These are phyloP conservation scores for Trichocomaceae sp. DNA, from an alignment of 2,329 filamentous ascomycete species.

Conservation along the genomic window DNA sequence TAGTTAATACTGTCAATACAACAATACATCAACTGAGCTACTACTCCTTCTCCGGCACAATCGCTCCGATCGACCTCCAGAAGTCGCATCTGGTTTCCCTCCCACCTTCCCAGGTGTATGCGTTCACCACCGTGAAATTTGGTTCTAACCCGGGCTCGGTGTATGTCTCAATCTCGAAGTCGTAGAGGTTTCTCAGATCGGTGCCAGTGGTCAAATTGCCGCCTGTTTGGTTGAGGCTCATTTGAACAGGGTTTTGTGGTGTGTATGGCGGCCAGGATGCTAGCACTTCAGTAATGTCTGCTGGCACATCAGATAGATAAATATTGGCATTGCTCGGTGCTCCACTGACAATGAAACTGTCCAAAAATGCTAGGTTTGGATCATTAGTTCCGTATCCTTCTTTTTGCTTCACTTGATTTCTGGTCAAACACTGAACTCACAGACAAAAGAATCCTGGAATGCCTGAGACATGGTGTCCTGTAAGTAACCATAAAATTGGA, in stretches of 20 bases:
- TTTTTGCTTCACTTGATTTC: neutral
- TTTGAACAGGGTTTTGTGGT: conserved; percentile 28
- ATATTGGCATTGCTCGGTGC: conserved; percentile 31
- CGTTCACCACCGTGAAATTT: conserved; percentile 37
- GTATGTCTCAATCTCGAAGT: conserved; percentile 21
- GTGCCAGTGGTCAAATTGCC: conserved; percentile 19
- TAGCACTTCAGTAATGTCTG: neutral
- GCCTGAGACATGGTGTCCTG: conserved; percentile 9
- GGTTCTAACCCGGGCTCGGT: conserved; percentile 29
- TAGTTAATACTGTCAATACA: too few species aligned
- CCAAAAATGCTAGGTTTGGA: conserved; percentile 29
- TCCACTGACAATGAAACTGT: conserved; percentile 41
- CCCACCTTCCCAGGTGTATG: conserved; percentile 43
- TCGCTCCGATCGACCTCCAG: conserved; percentile 27
- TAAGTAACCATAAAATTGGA: conserved; percentile 17
- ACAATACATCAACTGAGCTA: neutral
- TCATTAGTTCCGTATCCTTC: neutral
- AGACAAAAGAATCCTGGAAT: conserved; percentile 17
- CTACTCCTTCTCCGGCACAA: conserved; percentile 14
- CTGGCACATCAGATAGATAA: conserved; percentile 18
- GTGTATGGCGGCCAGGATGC: conserved; percentile 33
- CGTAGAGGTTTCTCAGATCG: conserved; percentile 14
- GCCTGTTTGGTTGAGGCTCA: conserved; percentile 45
- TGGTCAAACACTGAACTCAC: conserved; percentile 14
- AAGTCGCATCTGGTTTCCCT: conserved; percentile 43